Evolutionary conservation across 1,284 basidiomycete species (phyloP).

Genomic region (Puccinia hordei): DNA sequence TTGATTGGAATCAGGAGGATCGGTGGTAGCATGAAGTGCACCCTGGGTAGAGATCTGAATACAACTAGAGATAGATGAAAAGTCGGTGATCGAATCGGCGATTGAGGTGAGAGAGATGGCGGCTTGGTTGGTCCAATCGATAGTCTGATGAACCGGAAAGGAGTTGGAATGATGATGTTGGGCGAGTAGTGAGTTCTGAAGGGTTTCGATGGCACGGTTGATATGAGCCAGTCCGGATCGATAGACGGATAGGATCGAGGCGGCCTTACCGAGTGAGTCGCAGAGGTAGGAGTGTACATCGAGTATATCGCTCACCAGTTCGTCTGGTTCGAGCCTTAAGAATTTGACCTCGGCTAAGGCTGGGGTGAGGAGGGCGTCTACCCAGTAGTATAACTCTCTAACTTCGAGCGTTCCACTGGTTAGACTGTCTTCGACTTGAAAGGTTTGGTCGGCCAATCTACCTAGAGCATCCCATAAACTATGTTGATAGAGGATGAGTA

Average conservation of each 20-base stretch:
- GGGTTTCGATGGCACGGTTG: neutral
- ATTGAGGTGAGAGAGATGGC: neutral
- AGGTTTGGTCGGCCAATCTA: neutral
- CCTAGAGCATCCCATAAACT: neutral
- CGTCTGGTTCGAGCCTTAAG: neutral
- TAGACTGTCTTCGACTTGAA: neutral
- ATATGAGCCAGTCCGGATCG: neutral
- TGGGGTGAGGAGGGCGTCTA: slow-evolving; percentile 21
- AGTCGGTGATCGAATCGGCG: neutral
- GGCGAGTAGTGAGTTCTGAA: neutral
- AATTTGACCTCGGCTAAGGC: slow-evolving; percentile 13
- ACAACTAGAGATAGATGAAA: neutral
- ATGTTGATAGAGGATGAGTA: neutral
- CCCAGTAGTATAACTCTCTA: slow-evolving; percentile 22
- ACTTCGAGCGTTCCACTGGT: neutral
- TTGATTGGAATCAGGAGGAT: no score
- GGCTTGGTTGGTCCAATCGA: neutral
- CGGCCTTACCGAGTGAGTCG: neutral
- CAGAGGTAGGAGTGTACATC: slow-evolving; percentile 21
- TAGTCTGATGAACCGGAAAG: neutral
- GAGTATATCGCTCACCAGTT: neutral
- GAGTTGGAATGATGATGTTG: neutral
- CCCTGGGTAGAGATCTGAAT: neutral
- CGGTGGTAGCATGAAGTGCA: neutral
- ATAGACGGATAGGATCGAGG: neutral